Conservation (phyloP, 345 rosid species). For the Schrenkiella parvula region DNA sequence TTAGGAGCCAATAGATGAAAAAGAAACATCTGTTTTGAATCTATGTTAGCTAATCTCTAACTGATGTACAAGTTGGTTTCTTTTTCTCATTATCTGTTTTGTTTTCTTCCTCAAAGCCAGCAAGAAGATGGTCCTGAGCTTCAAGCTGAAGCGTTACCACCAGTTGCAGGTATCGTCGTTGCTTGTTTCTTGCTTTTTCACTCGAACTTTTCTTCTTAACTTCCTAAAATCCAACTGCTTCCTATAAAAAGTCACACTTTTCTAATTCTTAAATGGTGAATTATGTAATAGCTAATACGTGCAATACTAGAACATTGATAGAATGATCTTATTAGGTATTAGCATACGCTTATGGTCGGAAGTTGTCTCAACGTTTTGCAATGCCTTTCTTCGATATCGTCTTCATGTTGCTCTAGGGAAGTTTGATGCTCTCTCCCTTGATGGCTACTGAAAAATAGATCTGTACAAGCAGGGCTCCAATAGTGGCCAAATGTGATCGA, state of each 20-base stretch:
- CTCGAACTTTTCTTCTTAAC: background rate
- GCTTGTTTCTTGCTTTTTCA: background rate
- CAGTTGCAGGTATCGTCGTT: constrained; percentile 54
- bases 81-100: constrained; percentile 37
- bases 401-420: too few relatives aligned
- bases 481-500: constrained; percentile 83
- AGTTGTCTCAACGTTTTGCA: background rate
- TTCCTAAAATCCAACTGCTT: too few relatives aligned
- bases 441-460: too few relatives aligned
- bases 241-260: background rate
- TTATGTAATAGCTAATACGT: background rate
- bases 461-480: constrained; percentile 66
- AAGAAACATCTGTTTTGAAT: background rate
- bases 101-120: constrained; percentile 45
- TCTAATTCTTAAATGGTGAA: too few relatives aligned
- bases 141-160: constrained; percentile 39
- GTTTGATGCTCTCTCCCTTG: too few relatives aligned
- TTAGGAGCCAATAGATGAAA: background rate
- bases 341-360: background rate
- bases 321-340: background rate
- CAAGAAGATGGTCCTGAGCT: constrained; percentile 45
- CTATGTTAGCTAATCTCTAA: background rate
- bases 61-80: background rate
- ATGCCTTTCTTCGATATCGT: background rate
- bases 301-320: background rate